Percentiles rank a stretch among this genome's conserved stretches.
phyloP scores from a whole-genome alignment of 768 basidiomycete genomes.

The Podaxis pistillaris region DNA sequence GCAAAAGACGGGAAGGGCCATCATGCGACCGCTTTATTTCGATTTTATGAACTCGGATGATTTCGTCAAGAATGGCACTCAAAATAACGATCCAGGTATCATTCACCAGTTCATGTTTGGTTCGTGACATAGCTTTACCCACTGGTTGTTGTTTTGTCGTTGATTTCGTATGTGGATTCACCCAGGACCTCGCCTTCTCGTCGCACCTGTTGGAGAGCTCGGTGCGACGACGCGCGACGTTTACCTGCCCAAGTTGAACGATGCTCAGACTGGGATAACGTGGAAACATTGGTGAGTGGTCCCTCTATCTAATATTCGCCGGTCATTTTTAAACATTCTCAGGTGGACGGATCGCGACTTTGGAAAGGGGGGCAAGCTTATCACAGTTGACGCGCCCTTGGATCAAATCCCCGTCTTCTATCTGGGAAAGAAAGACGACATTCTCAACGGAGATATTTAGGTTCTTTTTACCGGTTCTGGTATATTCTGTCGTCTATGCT shows the following conservation, averaged over 20 bases:
- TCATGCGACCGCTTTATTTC: constrained; percentile 32
- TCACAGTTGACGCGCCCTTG: constrained; percentile 29
- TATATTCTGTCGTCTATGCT: background rate
- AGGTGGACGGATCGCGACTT: constrained; percentile 34
- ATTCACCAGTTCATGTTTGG: constrained; percentile 36
- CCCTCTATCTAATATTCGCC: background rate
- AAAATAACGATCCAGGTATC: constrained; percentile 26
- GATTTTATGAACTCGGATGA: constrained; percentile 30
- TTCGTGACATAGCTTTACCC: constrained; percentile 9
- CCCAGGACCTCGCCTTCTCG: constrained; percentile 28
- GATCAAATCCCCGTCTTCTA: constrained; percentile 35
- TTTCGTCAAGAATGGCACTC: constrained; percentile 25
- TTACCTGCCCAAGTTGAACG: constrained; percentile 25
- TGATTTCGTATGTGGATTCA: background rate
- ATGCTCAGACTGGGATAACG: constrained; percentile 17
- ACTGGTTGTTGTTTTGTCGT: background rate
- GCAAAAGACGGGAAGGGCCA: constrained; percentile 28
- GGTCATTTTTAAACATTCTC: background rate
- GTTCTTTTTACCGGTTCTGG: background rate
- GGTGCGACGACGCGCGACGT: constrained; percentile 28
- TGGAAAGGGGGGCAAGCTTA: constrained; percentile 25
- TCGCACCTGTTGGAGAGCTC: constrained; percentile 31
- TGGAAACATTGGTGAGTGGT: constrained; percentile 32
- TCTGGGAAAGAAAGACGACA: constrained; percentile 28
- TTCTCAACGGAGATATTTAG: constrained; percentile 25